These are phyloP conservation scores for Brassica nigra DNA, from an alignment of 345 rosid species.

Conservation along the genomic window DNA sequence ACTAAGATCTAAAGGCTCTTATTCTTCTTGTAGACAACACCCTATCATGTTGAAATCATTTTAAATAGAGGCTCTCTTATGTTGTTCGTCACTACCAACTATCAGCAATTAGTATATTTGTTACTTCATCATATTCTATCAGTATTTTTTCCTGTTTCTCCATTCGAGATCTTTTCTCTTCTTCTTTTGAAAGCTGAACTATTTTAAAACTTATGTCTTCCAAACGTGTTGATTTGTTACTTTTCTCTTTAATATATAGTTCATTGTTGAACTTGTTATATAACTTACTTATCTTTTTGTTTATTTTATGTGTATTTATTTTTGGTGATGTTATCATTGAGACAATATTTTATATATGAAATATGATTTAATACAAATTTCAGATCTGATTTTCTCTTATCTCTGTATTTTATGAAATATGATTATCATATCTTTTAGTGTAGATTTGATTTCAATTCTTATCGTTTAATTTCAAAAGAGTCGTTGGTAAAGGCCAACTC, in stretches of 20 bases:
- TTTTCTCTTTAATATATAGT: not conserved
- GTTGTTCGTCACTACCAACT: not conserved
- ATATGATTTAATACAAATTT: not conserved
- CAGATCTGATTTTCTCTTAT: not conserved
- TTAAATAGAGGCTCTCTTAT: not conserved
- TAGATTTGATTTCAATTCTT: too few relatives aligned
- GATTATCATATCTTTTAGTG: too few relatives aligned
- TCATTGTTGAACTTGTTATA: not conserved
- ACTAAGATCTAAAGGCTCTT: not conserved
- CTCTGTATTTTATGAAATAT: not conserved
- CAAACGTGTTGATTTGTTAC: not conserved
- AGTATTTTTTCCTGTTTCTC: not conserved
- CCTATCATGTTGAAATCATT: not conserved
- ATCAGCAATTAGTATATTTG: not conserved
- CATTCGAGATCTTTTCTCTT: not conserved
- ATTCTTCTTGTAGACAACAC: not conserved
- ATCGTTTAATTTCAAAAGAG: too few relatives aligned
- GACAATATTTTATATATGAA: not conserved
- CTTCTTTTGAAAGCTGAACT: not conserved
- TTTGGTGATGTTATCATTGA: not conserved
- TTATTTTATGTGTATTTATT: not conserved
- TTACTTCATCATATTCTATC: not conserved
- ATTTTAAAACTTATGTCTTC: not conserved
- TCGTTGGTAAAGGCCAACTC: too few relatives aligned
- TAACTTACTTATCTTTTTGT: not conserved